Percentiles rank a stretch among this genome's conserved stretches.
Evolutionary conservation across 225 moss, liverwort and hornwort genomes (phyloP).

Genomic region (Sphagnum tenellum): DNA sequence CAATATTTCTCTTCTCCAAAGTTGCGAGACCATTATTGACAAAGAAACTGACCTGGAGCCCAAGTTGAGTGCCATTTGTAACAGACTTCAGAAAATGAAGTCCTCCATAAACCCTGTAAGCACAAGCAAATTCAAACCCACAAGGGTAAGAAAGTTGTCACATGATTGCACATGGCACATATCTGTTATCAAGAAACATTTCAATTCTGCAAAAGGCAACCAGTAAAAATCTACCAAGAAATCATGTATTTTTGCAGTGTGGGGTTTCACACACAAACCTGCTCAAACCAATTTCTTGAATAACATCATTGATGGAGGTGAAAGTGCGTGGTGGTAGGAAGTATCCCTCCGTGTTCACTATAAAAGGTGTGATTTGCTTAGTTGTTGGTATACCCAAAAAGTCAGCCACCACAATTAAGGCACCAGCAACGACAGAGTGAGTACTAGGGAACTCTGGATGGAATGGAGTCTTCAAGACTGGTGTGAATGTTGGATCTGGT

Average conservation of each 20-base stretch:
- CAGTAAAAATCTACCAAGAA: background rate
- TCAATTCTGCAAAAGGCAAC: background rate
- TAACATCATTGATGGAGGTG: slow-evolving; percentile 20
- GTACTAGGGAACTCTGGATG: slow-evolving; percentile 82
- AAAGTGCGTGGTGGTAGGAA: slow-evolving; percentile 42
- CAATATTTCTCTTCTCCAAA: too few species aligned
- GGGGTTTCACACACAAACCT: slow-evolving; percentile 21
- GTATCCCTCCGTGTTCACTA: slow-evolving; percentile 53
- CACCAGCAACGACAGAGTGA: slow-evolving; percentile 51
- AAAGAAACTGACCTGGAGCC: slow-evolving; percentile 17
- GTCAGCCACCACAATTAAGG: slow-evolving; percentile 15
- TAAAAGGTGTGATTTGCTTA: slow-evolving; percentile 23
- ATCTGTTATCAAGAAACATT: background rate
- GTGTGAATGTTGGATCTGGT: slow-evolving; percentile 32
- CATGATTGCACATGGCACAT: background rate
- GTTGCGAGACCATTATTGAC: too few species aligned
- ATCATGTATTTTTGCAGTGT: background rate
- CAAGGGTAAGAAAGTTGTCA: background rate
- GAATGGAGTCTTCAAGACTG: slow-evolving; percentile 33
- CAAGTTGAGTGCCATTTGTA: slow-evolving; percentile 23
- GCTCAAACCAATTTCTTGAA: slow-evolving; percentile 44
- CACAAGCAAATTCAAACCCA: background rate
- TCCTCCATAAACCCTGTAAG: slow-evolving; percentile 63
- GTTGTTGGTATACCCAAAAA: too few species aligned
- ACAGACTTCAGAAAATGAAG: slow-evolving; percentile 53